Percentiles rank a stretch among this genome's conserved stretches.
These are phyloP conservation scores for Salicornia ramosissima DNA, from an alignment of 148 eudicot species.

Conservation along the genomic window DNA sequence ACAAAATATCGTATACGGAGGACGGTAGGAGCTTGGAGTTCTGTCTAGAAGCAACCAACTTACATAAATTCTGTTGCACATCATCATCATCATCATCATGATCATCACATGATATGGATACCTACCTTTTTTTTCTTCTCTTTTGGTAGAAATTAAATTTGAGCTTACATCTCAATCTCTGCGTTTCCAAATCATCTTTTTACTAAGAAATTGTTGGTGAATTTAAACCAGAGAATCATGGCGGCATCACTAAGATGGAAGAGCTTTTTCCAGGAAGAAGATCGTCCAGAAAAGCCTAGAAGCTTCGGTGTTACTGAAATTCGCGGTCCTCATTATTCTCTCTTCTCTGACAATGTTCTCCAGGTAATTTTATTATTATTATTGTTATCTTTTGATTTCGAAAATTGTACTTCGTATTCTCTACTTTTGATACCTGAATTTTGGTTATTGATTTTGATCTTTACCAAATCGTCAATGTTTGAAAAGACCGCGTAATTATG, in stretches of 20 bases:
- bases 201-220: not conserved
- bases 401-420: not conserved
- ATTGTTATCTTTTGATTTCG: too few relatives aligned
- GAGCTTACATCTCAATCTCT: not conserved
- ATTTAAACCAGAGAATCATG: slow-evolving; percentile 24
- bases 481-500: too few relatives aligned
- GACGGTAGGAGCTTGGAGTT: slow-evolving; percentile 4
- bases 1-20: not conserved
- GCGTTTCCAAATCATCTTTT: not conserved
- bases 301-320: slow-evolving; percentile 82
- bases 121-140: not conserved
- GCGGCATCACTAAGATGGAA: slow-evolving; percentile 60
- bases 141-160: not conserved
- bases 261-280: slow-evolving; percentile 77
- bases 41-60: slow-evolving; percentile 25
- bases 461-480: too few relatives aligned
- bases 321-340: slow-evolving; percentile 65
- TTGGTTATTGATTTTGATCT: too few relatives aligned
- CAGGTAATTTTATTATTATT: slow-evolving; percentile 38
- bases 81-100: not conserved
- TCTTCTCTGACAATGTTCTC: slow-evolving; percentile 59
- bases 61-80: not conserved
- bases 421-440: not conserved
- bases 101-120: not conserved
- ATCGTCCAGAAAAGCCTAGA: slow-evolving; percentile 92